Evolutionary conservation across 2,329 filamentous ascomycete genomes (phyloP).

Genomic region (Domatiomyces globalis): DNA sequence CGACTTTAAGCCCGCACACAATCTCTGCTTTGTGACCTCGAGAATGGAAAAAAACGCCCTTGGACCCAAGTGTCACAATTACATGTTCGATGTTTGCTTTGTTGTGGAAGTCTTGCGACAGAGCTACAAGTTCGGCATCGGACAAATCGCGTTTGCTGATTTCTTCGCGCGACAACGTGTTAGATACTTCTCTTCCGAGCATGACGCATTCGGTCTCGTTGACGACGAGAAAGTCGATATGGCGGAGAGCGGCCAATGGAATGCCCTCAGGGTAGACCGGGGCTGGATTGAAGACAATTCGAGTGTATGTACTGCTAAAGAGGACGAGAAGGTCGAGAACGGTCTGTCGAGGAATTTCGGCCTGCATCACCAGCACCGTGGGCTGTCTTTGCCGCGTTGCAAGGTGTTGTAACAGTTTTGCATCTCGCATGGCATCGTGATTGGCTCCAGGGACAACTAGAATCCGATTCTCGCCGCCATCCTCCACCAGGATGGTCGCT

Average conservation of each 20-base stretch:
- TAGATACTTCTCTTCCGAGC: conserved; percentile 38
- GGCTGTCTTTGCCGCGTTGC: conserved; percentile 32
- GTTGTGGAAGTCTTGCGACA: conserved; percentile 48
- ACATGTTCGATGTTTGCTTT: conserved; percentile 56
- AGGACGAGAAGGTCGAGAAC: conserved; percentile 45
- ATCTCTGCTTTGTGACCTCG: conserved; percentile 32
- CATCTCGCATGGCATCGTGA: conserved; percentile 30
- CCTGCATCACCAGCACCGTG: conserved; percentile 58
- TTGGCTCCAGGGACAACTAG: conserved; percentile 61
- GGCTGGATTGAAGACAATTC: conserved; percentile 73
- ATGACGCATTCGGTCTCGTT: conserved; percentile 82
- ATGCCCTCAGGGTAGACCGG: conserved; percentile 63
- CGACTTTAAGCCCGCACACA: conserved; percentile 52
- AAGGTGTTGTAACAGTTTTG: conserved; percentile 24
- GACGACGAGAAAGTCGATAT: conserved; percentile 65
- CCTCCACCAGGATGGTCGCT: conserved; percentile 63
- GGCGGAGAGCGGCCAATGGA: conserved; percentile 50
- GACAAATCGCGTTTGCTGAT: conserved; percentile 19
- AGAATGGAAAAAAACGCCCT: conserved; percentile 52
- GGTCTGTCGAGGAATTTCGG: conserved; percentile 58
- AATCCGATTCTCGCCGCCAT: conserved; percentile 61
- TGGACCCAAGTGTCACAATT: conserved; percentile 68
- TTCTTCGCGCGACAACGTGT: conserved; percentile 12
- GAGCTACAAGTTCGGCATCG: conserved; percentile 23
- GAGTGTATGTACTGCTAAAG: conserved; percentile 34